Conservation (phyloP, 108 stramenopile species). For the Cylindrotheca closterium region DNA sequence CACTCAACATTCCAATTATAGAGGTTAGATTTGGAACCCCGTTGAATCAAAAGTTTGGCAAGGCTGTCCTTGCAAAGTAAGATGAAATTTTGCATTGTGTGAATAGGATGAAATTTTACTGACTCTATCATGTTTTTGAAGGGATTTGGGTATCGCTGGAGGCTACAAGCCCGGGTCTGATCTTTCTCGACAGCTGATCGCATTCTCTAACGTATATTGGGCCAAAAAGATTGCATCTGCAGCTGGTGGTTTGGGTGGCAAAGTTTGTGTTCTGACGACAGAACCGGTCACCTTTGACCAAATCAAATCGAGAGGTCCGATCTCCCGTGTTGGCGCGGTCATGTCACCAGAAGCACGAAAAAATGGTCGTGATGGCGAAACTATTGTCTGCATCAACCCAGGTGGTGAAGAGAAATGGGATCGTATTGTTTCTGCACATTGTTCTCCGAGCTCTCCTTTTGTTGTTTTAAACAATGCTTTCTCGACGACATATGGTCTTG, state of each 20-base stretch:
- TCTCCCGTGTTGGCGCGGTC: constrained; percentile 32
- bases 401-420: constrained; percentile 86
- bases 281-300: constrained; percentile 69
- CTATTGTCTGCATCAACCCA: constrained; percentile 75
- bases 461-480: constrained; percentile 80
- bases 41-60: constrained; percentile 83
- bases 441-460: constrained; percentile 52
- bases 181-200: constrained; percentile 74
- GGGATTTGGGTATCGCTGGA: constrained; percentile 71
- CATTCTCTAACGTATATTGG: constrained; percentile 88
- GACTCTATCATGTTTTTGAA: not conserved
- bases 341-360: constrained; percentile 29
- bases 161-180: constrained; percentile 89
- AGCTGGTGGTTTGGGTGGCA: constrained; percentile 56
- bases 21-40: constrained; percentile 74
- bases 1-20: not conserved
- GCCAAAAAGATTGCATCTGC: constrained; percentile 75
- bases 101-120: not conserved
- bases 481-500: constrained; percentile 84
- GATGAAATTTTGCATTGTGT: not conserved
- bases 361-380: constrained; percentile 53
- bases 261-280: constrained; percentile 68
- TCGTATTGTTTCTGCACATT: constrained; percentile 56
- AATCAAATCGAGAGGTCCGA: constrained; percentile 53
- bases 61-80: constrained; percentile 49